These are phyloP conservation scores for Pneumocystis jirovecii DNA, from an alignment of 1,139 yeast genomes.

Conservation along the genomic window DNA sequence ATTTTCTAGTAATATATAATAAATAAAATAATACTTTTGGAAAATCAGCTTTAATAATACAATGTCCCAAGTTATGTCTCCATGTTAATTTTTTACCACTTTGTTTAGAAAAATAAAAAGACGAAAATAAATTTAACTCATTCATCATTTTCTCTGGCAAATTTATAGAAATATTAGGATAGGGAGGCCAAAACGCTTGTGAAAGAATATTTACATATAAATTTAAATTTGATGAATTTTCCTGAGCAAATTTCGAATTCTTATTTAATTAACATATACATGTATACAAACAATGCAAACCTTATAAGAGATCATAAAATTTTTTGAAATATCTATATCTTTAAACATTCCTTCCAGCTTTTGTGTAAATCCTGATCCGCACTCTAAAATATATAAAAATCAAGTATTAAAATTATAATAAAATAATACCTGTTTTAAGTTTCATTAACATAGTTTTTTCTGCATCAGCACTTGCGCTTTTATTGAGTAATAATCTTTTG, in stretches of 20 bases:
- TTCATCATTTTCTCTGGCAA: slow-evolving; percentile 19
- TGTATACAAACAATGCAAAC: not conserved
- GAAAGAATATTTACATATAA: slow-evolving; percentile 22
- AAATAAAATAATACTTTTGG: slow-evolving; percentile 10
- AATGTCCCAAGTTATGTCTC: slow-evolving; percentile 23
- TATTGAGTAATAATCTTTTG: slow-evolving; percentile 24
- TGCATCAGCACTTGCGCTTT: slow-evolving; percentile 19
- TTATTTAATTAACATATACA: not conserved
- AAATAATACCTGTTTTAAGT: slow-evolving; percentile 15
- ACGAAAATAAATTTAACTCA: slow-evolving; percentile 17
- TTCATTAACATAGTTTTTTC: slow-evolving; percentile 21
- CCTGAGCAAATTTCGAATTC: slow-evolving; percentile 12
- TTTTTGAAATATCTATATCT: slow-evolving; percentile 22
- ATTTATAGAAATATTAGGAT: slow-evolving; percentile 21
- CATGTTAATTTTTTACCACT: slow-evolving; percentile 21
- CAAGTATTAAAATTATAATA: not conserved
- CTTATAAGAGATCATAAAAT: slow-evolving; percentile 16
- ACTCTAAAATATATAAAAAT: slow-evolving; percentile 15
- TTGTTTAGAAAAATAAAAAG: slow-evolving; percentile 18
- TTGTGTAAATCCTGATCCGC: slow-evolving; percentile 23
- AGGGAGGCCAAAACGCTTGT: slow-evolving; percentile 24
- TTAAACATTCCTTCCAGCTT: slow-evolving; percentile 26
- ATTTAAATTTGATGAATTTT: slow-evolving; percentile 11
- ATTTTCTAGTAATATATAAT: not conserved
- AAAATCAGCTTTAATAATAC: slow-evolving; percentile 23